Percentiles rank a stretch among this genome's conserved stretches.
These are phyloP conservation scores for Paramecium sexaurelia DNA, from an alignment of 73 alveolate genomes.

Conservation along the genomic window DNA sequence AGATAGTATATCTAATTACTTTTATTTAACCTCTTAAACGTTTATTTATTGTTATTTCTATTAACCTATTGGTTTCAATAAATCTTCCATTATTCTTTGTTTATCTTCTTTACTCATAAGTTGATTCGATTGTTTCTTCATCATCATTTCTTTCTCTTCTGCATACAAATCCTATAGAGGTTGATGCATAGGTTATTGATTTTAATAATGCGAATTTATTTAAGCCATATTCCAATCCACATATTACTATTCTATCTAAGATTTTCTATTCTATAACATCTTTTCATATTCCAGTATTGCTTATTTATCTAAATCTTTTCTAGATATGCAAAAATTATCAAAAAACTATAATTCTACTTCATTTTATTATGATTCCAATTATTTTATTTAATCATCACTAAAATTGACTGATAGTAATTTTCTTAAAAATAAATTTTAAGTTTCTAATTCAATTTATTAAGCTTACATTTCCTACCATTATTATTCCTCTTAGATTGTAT, in stretches of 20 bases:
- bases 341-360: constrained; percentile 20
- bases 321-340: constrained; percentile 51
- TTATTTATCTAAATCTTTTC: constrained; percentile 17
- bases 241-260: not conserved
- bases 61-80: not conserved
- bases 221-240: constrained; percentile 23
- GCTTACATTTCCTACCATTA: not conserved
- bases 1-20: not conserved
- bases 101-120: constrained; percentile 1
- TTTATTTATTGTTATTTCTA: not conserved
- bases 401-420: not conserved
- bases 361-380: not conserved
- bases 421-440: not conserved
- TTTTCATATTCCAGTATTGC: constrained; percentile 34
- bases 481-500: not conserved
- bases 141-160: constrained; percentile 47
- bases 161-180: not conserved
- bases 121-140: not conserved
- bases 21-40: constrained; percentile 12
- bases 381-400: constrained; percentile 7
- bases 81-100: constrained; percentile 34
- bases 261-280: not conserved
- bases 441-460: not conserved
- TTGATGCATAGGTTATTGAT: not conserved
- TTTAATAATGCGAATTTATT: not conserved